Evolutionary conservation across 1,284 basidiomycete species (phyloP), one percentile per base, ranked within the genome.

Genomic region (Thelephora terrestris): DNA sequence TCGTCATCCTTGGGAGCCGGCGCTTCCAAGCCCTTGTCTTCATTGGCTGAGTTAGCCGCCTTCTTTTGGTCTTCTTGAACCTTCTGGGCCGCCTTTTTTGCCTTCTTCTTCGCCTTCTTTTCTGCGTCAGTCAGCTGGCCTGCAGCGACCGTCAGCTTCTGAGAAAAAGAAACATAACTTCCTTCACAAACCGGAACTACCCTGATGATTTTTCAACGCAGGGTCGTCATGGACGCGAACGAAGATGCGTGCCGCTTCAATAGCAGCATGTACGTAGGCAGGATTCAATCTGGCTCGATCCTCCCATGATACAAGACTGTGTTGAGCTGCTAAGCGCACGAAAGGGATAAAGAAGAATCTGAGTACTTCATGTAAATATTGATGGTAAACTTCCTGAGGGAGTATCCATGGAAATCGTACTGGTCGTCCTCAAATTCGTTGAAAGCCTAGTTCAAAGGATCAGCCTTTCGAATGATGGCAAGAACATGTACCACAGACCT

Each of bases 321-420:
- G 43, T 7, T 51, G 48, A 27, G 37, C 23, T 24, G 6, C 25
- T 23, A 20, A 27, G 25, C 7, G 37, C 18, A 9, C 5, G 17
- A 14, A 46, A 21, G 37, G 23, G 21, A 27, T 27, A 34, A 42
- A 29, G 24, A 27, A 24, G 21, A n/a, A 20, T 61, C 70, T 53
- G 52, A 62, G 24, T 57, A 94, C 91, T 81, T 76, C 47, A 89
- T 58, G 64, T 99, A 99, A 12, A 88, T 77, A 45, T 83, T 84
- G 35, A 99, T 68, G 3, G 90, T 96, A 62, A 86, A 90, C 59
- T 91, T 91, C 43, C 96, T 82, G 59, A 97, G 61, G 57, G 91
- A 90, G 67, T 99, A 99, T 6, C 85, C 83, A 64, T 99, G 96
- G 74, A 99, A 99, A 66, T 99, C 96, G 59, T 91, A 95, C 67